Percentiles rank a stretch among this genome's conserved stretches.
Conservation (phyloP, 768 basidiomycete species). For the Sutorius australiensis region DNA sequence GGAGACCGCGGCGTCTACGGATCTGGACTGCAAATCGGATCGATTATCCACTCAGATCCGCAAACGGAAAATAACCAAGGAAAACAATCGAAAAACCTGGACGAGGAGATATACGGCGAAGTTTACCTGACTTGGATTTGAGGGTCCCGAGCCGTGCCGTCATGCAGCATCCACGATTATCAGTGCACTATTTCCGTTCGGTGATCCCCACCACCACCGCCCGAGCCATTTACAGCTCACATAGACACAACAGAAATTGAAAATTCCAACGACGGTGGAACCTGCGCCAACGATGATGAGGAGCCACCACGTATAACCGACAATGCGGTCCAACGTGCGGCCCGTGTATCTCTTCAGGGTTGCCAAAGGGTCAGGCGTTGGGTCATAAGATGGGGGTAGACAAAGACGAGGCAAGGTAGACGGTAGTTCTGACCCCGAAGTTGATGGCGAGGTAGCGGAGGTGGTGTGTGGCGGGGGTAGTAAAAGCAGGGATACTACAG, state of each 20-base stretch:
- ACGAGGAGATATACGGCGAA: background rate
- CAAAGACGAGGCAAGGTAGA: constrained; percentile 38
- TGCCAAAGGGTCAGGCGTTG: constrained; percentile 52
- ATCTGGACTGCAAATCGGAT: background rate
- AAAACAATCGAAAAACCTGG: background rate
- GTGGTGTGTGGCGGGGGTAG: constrained; percentile 43
- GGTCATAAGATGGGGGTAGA: constrained; percentile 49
- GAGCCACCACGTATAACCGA: constrained; percentile 80
- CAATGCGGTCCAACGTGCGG: constrained; percentile 60
- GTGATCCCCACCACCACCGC: constrained; percentile 25
- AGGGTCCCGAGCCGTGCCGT: background rate
- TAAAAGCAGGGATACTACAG: constrained; percentile 70
- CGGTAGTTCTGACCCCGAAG: constrained; percentile 23
- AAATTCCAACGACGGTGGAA: constrained; percentile 61
- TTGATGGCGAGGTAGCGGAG: constrained; percentile 15
- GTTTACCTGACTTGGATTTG: background rate
- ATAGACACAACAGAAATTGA: constrained; percentile 68
- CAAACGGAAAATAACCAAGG: background rate
- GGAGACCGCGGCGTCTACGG: background rate
- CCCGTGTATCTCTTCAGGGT: constrained; percentile 62
- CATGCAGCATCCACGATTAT: constrained; percentile 13
- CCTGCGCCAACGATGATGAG: constrained; percentile 76
- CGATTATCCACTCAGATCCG: background rate
- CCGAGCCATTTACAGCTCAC: constrained; percentile 61
- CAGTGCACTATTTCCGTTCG: constrained; percentile 5